Base-by-base conservation (phyloP, 768 basidiomycete genomes). In the Russula vinacea region DNA sequence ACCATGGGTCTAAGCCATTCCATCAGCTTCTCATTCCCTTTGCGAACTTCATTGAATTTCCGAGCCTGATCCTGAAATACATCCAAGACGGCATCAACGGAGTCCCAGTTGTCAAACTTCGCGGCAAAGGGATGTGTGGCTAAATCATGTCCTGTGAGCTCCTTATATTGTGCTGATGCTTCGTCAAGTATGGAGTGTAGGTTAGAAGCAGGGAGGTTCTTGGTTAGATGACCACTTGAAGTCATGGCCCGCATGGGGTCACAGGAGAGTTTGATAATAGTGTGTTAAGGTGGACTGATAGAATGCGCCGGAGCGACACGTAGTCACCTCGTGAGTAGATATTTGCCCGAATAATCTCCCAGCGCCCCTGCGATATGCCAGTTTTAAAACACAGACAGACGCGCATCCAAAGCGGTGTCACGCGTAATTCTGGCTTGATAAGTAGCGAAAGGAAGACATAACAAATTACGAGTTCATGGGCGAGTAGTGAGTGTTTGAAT, bases 381-480 rank as follows among this genome's bases (percentile, higher is more conserved):
- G 33, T 33, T 52, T 51, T 52, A 19, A 26, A 52, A 52, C 51
- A 52, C 51, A 52, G 51, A 32, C 51, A 52, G 51, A 17, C 51
- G 51, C 51, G 51, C n/a, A n/a, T n/a, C n/a, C n/a, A n/a, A n/a
- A n/a, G n/a, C 51, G 16, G 32, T 7, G 19, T 33, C 17, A 52
- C 33, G 51, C 51, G 51, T 32, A 35, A 52, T 33, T 32, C 19
- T 19, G 19, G 44, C 6, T n/a, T 7, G 19, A 16, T 19, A 45
- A 45, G 44, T 8, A 45, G 44, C 39, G 9, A 9, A 5, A 14
- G 39, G 3, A 39, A 16, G 39, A 1, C 14, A 9, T 39, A 39
- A 14, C 39, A 39, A 39, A 1, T 39, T 39, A 14, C 39, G 39
- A 14, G 39, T 39, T 16, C 39, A 39, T 39, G 39, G 14, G 39